Percentiles rank a stretch among this genome's conserved stretches.
Evolutionary conservation across 169 alveolate species (phyloP).

Genomic region (Cytauxzoon felis): DNA sequence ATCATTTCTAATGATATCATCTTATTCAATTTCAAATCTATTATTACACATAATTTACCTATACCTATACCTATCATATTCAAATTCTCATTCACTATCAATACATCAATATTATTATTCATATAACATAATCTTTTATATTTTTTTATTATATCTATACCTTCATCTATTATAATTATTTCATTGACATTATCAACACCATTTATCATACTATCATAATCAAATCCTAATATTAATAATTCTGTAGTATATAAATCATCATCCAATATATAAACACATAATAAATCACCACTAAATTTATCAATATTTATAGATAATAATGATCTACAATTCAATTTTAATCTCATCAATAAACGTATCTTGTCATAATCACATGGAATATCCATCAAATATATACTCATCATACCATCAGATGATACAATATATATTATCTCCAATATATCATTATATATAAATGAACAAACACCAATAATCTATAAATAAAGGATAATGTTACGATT

Average conservation of each 20-base stretch:
- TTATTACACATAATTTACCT: conserved; percentile 21
- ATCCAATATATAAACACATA: not conserved
- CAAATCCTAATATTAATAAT: not conserved
- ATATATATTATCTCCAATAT: conserved; percentile 11
- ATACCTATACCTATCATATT: conserved; percentile 15
- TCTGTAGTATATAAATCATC: not conserved
- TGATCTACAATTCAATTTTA: not conserved
- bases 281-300: conserved; percentile 12
- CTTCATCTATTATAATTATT: not conserved
- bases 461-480: conserved; percentile 29
- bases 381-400: conserved; percentile 1
- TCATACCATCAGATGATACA: conserved; percentile 46
- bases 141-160: not conserved
- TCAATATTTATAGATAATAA: conserved; percentile 1
- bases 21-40: not conserved
- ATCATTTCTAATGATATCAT: conserved; percentile 26
- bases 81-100: conserved; percentile 23
- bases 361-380: too few species aligned
- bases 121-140: not conserved
- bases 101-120: conserved; percentile 27
- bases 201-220: conserved; percentile 7
- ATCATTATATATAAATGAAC: conserved; percentile 9
- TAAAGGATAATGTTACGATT: not conserved
- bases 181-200: not conserved
- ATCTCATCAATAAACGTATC: conserved; percentile 11